Percentiles rank a stretch among this genome's conserved stretches.
Evolutionary conservation across 495 filamentous ascomycete species (phyloP).

Genomic region (Penicillium steckii): DNA sequence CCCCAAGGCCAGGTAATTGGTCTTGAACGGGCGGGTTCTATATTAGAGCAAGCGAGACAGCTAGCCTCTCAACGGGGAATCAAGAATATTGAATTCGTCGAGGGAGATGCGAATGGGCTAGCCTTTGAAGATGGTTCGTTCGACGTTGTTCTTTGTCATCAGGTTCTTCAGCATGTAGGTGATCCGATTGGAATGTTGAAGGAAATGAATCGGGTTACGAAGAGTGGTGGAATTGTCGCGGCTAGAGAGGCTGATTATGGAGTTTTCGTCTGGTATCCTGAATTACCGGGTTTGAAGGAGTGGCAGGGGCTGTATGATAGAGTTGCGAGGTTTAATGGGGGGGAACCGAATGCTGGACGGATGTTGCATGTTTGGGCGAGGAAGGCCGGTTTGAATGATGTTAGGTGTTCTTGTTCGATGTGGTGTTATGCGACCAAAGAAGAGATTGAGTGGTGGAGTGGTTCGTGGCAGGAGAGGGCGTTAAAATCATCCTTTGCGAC

Average conservation of each 20-base stretch:
- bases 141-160: constrained; percentile 55
- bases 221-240: constrained; percentile 53
- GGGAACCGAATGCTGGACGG: constrained; percentile 50
- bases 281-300: constrained; percentile 33
- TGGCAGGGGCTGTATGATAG: constrained; percentile 41
- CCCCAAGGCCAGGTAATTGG: constrained; percentile 47
- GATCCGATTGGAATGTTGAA: constrained; percentile 39
- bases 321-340: constrained; percentile 40
- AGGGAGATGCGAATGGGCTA: constrained; percentile 45
- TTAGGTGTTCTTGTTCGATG: constrained; percentile 35
- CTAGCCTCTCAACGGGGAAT: constrained; percentile 34
- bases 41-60: constrained; percentile 37
- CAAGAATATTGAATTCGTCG: constrained; percentile 44
- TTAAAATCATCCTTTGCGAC: constrained; percentile 37
- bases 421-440: constrained; percentile 48
- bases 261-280: constrained; percentile 46
- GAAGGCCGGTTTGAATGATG: constrained; percentile 45
- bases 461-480: constrained; percentile 43
- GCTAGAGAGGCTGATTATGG: constrained; percentile 45
- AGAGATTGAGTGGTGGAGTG: constrained; percentile 46
- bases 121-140: constrained; percentile 48
- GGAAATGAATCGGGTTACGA: constrained; percentile 51
- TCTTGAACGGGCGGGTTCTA: constrained; percentile 31
- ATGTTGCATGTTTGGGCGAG: constrained; percentile 49
- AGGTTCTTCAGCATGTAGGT: constrained; percentile 52